Evolutionary conservation across 2,329 filamentous ascomycete species (phyloP).

Genomic region (Pseudogymnoascus sp.): DNA sequence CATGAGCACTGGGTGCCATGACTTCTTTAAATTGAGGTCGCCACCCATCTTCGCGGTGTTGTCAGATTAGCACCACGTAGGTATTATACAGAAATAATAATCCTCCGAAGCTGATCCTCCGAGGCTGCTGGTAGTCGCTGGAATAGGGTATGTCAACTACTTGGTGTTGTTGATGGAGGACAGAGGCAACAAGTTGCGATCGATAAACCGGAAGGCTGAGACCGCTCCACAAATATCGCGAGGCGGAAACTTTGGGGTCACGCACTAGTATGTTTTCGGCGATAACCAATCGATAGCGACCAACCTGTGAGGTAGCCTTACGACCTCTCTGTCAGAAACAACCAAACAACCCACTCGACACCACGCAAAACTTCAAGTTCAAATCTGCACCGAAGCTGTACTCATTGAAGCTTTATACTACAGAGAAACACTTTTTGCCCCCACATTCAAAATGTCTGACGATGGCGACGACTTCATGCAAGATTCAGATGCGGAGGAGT

Average conservation of each 20-base stretch:
- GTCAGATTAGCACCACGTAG: not conserved
- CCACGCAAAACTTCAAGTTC: not conserved
- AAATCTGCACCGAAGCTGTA: not conserved
- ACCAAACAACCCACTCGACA: not conserved
- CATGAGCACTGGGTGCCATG: slow-evolving; percentile 86
- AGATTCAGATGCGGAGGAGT: slow-evolving; percentile 83
- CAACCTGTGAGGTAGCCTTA: not conserved
- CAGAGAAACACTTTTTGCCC: not conserved
- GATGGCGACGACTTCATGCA: slow-evolving; percentile 88
- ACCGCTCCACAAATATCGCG: slow-evolving; percentile 4
- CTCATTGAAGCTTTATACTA: not conserved
- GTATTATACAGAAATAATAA: not conserved
- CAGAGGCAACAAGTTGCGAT: not conserved
- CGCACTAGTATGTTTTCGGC: not conserved
- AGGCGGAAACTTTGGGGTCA: slow-evolving; percentile 8
- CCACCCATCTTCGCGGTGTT: slow-evolving; percentile 64
- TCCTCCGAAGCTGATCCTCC: not conserved
- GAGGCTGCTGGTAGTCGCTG: not conserved
- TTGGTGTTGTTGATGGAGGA: slow-evolving; percentile 1
- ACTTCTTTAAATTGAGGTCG: slow-evolving; percentile 90
- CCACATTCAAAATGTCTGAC: slow-evolving; percentile 38
- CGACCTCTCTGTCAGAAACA: not conserved
- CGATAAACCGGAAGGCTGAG: slow-evolving; percentile 7
- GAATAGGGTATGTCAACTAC: not conserved
- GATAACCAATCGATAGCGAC: slow-evolving; percentile 8